Evolutionary conservation across 2,329 filamentous ascomycete genomes (phyloP).

Genomic region (Cyclaneusma minus): DNA sequence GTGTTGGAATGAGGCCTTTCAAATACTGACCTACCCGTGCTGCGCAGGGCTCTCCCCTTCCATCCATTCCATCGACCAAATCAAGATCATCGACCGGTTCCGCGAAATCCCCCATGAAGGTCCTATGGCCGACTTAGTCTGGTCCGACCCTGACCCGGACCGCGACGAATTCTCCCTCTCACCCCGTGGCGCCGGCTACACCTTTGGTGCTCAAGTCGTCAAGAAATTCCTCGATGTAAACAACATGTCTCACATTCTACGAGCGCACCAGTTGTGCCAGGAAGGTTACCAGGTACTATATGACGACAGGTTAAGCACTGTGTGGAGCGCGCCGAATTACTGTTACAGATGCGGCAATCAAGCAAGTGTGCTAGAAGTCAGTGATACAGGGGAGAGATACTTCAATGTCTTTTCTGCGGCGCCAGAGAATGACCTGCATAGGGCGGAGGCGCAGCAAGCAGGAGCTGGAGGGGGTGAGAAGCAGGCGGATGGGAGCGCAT

Average conservation of each 20-base stretch:
- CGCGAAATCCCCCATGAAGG: constrained; percentile 97
- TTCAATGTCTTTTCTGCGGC: constrained; percentile 98
- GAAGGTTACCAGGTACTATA: constrained; percentile 96
- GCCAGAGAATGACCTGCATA: constrained; percentile 84
- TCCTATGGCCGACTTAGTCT: constrained; percentile 98
- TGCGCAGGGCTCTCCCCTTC: constrained; percentile 58
- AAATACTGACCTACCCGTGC: constrained; percentile 1
- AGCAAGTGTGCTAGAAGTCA: constrained; percentile 92
- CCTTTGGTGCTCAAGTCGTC: constrained; percentile 92
- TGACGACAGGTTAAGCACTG: constrained; percentile 84
- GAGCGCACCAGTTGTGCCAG: constrained; percentile 96
- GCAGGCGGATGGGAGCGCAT: constrained; percentile 39
- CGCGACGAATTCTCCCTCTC: constrained; percentile 92
- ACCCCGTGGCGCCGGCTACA: constrained; percentile 88
- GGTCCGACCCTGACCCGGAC: constrained; percentile 96
- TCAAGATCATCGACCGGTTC: constrained; percentile 98
- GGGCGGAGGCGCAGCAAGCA: constrained; percentile 79
- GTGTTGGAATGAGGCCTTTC: constrained; percentile 1
- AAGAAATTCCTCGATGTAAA: constrained; percentile 98
- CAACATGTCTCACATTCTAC: constrained; percentile 91
- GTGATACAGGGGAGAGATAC: constrained; percentile 79
- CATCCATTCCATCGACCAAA: constrained; percentile 97
- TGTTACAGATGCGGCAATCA: constrained; percentile 89
- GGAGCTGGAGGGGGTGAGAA: constrained; percentile 60
- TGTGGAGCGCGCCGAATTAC: constrained; percentile 88